Evolutionary conservation across 352 stramenopile species (phyloP).

Genomic region (Pythium pyrilobum): DNA sequence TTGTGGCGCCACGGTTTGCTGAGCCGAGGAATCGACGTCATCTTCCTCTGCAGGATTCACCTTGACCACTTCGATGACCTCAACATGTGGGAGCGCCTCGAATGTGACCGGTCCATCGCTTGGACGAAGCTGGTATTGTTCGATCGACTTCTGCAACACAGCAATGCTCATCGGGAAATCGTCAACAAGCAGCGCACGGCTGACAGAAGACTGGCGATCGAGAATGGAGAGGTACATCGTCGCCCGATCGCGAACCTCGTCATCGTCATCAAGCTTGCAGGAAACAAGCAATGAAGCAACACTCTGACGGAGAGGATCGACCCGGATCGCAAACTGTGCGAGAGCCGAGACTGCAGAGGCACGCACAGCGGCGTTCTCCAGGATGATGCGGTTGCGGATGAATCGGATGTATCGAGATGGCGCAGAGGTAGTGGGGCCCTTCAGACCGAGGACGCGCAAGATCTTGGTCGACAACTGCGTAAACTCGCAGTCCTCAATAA

Average conservation of each 20-base stretch:
- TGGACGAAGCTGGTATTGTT: slow-evolving; percentile 81
- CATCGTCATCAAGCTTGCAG: slow-evolving; percentile 95
- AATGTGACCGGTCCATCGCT: slow-evolving; percentile 77
- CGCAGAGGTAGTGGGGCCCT: slow-evolving; percentile 92
- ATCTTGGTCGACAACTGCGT: slow-evolving; percentile 91
- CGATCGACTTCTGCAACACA: slow-evolving; percentile 81
- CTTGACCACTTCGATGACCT: slow-evolving; percentile 49
- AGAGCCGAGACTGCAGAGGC: slow-evolving; percentile 96
- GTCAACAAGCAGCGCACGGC: slow-evolving; percentile 54
- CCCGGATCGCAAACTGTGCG: slow-evolving; percentile 93
- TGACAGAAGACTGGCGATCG: slow-evolving; percentile 48
- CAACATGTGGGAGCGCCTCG: slow-evolving; percentile 76
- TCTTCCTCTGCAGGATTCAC: slow-evolving; percentile 26
- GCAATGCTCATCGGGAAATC: slow-evolving; percentile 73
- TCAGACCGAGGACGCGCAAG: slow-evolving; percentile 93
- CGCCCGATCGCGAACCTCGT: slow-evolving; percentile 94
- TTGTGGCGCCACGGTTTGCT: slow-evolving; percentile 28
- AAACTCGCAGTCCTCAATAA: slow-evolving; percentile 98
- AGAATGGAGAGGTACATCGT: slow-evolving; percentile 86
- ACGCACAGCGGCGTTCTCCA: slow-evolving; percentile 96
- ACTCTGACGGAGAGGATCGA: slow-evolving; percentile 90
- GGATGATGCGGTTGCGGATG: slow-evolving; percentile 99
- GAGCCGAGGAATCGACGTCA: slow-evolving; percentile 24
- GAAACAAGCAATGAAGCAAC: slow-evolving; percentile 94
- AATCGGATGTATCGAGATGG: slow-evolving; percentile 98